Evolutionary conservation across 2,329 filamentous ascomycete genomes (phyloP), one percentile per base, ranked within the genome.

Genomic region (Dactylella cylindrospora): DNA sequence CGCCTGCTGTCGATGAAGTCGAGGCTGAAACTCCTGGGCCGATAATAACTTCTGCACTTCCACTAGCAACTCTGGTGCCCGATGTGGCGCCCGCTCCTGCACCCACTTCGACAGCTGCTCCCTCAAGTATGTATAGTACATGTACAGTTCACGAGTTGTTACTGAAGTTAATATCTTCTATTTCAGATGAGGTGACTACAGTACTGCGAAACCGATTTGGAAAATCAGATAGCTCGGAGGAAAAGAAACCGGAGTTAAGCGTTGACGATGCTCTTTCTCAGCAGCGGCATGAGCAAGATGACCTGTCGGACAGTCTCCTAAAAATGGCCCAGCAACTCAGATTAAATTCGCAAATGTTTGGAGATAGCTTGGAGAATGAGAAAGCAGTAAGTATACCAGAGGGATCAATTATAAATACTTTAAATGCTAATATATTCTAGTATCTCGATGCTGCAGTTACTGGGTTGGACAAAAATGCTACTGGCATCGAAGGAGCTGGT

Each of bases 201-300:
- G 39, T 64, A 3, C 31, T 64, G 12, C 44, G 59, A 29, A 64
- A 64, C 15, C 59, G 59, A 7, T 31, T 64, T 7, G 40, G 52
- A 3, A 64, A 57, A 26, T 51, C 41, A 5, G 31, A 44, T 17
- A 44, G 15, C 9, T 38, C 15, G 4, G 52, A 55, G 15, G 36
- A 39, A 41, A 8, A 31, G 13, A 64, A 57, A 12, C n/a, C 51
- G 4, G 38, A 29, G 10, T 22, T 51, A 26, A 46, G 40, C 20
- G n/a, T 45, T 9, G 59, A 64, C 22, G 52, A 64, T 7, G 47
- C 49, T 15, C 15, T 64, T 26, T 51, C 29, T 12, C 80, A 86
- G 69, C 83, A 95, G 70, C 85, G 88, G 47, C 77, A 77, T 49
- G 89, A 95, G 74, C 90, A 96, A 73, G 89, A 95, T 72, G 77